Evolutionary conservation across 345 rosid species (phyloP).

Genomic region (Eucalyptus albens): DNA sequence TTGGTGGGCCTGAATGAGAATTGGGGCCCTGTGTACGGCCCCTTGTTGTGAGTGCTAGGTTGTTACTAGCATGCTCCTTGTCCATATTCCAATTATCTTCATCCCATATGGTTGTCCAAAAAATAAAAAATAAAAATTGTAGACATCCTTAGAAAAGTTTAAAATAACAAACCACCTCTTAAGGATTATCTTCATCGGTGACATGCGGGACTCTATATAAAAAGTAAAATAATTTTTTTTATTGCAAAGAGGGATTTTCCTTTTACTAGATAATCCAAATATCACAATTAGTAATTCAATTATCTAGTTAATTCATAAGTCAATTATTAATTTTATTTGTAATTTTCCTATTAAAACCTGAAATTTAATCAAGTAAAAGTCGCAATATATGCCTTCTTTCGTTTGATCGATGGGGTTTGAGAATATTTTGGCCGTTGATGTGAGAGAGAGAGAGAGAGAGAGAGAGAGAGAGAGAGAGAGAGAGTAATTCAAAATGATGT

Average conservation of each 20-base stretch:
- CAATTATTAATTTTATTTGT: neutral
- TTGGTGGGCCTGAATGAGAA: neutral
- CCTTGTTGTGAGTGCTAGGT: neutral
- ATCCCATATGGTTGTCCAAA: neutral
- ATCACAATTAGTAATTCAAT: neutral
- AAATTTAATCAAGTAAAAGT: neutral
- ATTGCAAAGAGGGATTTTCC: neutral
- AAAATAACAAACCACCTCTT: neutral
- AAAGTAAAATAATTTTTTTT: neutral
- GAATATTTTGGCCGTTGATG: neutral
- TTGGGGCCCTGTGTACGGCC: neutral
- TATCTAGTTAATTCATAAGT: neutral
- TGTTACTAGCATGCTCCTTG: neutral
- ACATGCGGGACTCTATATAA: neutral
- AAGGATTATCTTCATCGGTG: neutral
- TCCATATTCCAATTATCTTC: neutral
- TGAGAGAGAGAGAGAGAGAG: neutral
- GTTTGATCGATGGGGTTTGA: neutral
- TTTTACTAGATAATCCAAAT: neutral
- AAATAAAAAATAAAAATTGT: neutral
- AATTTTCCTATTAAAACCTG: neutral
- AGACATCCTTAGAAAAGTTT: neutral
- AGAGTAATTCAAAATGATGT: neutral
- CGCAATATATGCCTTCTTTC: neutral
- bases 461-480: neutral